Percentiles rank a stretch among this genome's conserved stretches.
Conservation (phyloP, 1,284 basidiomycete genomes). For the Irpex rosettiformis region DNA sequence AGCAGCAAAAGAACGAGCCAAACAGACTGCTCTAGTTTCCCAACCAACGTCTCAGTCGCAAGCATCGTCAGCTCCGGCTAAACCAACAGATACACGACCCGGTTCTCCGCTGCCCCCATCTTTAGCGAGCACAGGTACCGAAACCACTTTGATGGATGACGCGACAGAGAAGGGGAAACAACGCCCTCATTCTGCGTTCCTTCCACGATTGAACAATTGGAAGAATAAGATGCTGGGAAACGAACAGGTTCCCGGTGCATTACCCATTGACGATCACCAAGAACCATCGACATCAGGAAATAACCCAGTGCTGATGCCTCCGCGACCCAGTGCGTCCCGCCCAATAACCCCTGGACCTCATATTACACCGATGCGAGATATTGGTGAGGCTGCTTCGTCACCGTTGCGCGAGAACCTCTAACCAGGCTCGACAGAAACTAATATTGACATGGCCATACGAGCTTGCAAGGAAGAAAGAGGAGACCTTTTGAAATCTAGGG, state of each 20-base stretch:
- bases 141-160: conserved; percentile 7
- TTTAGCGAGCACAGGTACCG: conserved; percentile 7
- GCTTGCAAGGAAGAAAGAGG: conserved; percentile 73
- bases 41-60: not conserved
- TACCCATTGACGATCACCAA: not conserved
- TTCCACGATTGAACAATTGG: conserved; percentile 23
- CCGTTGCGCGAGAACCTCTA: too few species aligned
- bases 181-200: conserved; percentile 14
- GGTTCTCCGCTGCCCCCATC: not conserved
- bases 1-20: conserved; percentile 27
- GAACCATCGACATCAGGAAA: not conserved
- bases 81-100: not conserved
- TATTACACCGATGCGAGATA: conserved; percentile 58
- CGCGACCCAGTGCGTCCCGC: conserved; percentile 12
- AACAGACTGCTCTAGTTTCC: conserved; percentile 17
- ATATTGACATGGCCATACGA: conserved; percentile 74
- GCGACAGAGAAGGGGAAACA: not conserved
- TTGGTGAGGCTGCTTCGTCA: too few species aligned
- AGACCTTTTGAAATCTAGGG: conserved; percentile 57
- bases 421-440: conserved; percentile 43
- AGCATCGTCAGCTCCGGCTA: not conserved
- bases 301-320: conserved; percentile 3
- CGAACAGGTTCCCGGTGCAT: not conserved
- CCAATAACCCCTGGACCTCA: conserved; percentile 19
- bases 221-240: conserved; percentile 28